Base-by-base conservation (phyloP, 192 early-diverging fungal species). In the Coemansia reversa region DNA sequence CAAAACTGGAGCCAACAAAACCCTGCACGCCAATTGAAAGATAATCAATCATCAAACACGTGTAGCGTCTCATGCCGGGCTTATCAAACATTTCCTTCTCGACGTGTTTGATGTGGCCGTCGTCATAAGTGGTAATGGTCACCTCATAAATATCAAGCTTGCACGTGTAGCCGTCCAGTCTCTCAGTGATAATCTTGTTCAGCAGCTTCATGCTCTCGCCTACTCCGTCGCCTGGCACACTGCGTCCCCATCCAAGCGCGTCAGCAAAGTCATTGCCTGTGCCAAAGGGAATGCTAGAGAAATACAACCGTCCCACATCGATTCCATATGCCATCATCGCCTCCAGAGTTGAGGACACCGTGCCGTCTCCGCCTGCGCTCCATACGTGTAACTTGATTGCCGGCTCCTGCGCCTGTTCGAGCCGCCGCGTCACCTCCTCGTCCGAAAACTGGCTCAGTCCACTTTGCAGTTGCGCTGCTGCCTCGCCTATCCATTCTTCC, bases 331-430 rank as follows among this genome's bases (percentile, higher is more conserved):
- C 65, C 60, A 89, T 85, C 63, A 91, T 65, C 25, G 79, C 70
- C 63, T 89, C 86, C 42, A 90, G 70, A 3, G 89, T 89, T 7
- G 85, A 79, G 80, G 88, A 89, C 28, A 91, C 85, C 0, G 90
- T 91, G 23, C 90, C 90, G 69, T 91, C 90, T 23, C 90, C 90
- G 25, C 90, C 90, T 0, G 88, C 90, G 58, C 84, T 86, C 90
- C 90, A 91, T 19, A 88, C 85, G 70, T 91, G 90, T 57, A 91
- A 70, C 66, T 89, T 81, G 62, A 84, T 68, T 1, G 74, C 74
- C 24, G 73, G 70, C 47, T 76, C 67, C 48, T 81, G 79, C 18
- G 79, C 79, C 11, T 18, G 29, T 63, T 69, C 69, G 4, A 81
- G 70, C 48, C 79, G 55, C 35, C 35, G 47, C 4, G 71, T 66